Conservation (phyloP, 179 eudicot genomes). For the Amaranthus tricolor region DNA sequence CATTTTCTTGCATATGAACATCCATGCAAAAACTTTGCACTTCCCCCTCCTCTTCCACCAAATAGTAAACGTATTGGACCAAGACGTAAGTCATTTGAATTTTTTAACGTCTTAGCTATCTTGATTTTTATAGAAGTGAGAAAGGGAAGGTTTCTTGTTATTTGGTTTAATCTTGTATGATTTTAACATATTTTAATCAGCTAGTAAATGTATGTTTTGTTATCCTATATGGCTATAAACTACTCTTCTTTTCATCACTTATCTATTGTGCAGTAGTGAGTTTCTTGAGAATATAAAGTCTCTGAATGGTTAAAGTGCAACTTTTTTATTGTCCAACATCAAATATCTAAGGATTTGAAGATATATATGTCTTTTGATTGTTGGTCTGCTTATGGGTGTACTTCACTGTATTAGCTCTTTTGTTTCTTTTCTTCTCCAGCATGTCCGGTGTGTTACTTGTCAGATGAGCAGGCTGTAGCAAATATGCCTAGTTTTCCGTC, state of each 20-base stretch:
- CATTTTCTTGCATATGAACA: slow-evolving; percentile 17
- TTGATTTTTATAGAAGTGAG: background rate
- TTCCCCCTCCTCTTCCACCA: slow-evolving; percentile 79
- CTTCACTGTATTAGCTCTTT: slow-evolving; percentile 11
- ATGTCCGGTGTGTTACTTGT: slow-evolving; percentile 90
- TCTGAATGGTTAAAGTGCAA: background rate
- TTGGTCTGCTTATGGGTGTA: background rate
- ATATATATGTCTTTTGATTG: background rate
- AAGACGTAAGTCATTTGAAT: slow-evolving; percentile 63
- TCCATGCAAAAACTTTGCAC: slow-evolving; percentile 53
- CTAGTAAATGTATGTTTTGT: background rate
- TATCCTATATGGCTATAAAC: no score
- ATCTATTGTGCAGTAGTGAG: background rate
- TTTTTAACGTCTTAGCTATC: slow-evolving; percentile 10
- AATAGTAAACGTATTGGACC: slow-evolving; percentile 68
- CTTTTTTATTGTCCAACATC: background rate
- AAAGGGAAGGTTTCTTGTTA: background rate
- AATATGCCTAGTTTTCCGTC: slow-evolving; percentile 77
- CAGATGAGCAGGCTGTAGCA: slow-evolving; percentile 72
- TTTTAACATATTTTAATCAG: background rate
- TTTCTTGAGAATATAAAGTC: background rate
- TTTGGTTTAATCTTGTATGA: background rate
- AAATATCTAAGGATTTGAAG: background rate
- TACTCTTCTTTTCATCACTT: background rate
- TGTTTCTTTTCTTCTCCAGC: slow-evolving; percentile 46